phyloP scores from a whole-genome alignment of 2,329 filamentous ascomycete genomes.

The Phaeosphaeriaceae sp. region DNA sequence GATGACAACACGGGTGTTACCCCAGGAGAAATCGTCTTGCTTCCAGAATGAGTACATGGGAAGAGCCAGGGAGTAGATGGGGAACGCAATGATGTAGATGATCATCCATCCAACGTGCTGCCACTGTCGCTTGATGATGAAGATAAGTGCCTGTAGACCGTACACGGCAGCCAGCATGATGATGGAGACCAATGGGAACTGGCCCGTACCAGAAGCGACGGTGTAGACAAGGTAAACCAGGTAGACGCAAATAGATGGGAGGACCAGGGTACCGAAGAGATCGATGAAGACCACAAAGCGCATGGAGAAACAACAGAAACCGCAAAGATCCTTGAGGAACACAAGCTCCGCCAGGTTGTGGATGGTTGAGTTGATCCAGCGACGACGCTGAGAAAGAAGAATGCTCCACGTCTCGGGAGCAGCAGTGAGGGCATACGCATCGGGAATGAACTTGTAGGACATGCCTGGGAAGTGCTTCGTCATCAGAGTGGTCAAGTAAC shows the following conservation, averaged over 20 bases:
- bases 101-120: constrained; percentile 99
- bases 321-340: constrained; percentile 90
- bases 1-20: constrained; percentile 96
- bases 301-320: constrained; percentile 99
- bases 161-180: constrained; percentile 91
- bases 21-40: constrained; percentile 98
- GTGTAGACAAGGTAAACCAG: constrained; percentile 86
- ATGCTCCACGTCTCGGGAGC: constrained; percentile 95
- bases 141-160: constrained; percentile 93
- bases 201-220: constrained; percentile 72
- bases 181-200: constrained; percentile 86
- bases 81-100: constrained; percentile 95
- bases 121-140: constrained; percentile 97
- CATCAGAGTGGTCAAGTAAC: constrained; percentile 96
- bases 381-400: constrained; percentile 93
- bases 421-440: constrained; percentile 91
- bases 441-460: constrained; percentile 94
- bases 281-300: constrained; percentile 95
- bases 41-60: constrained; percentile 99
- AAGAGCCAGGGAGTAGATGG: constrained; percentile 89
- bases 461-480: constrained; percentile 95
- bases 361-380: constrained; percentile 99
- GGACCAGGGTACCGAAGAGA: constrained; percentile 88
- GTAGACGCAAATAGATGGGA: constrained; percentile 88
- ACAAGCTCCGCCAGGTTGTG: constrained; percentile 95